Percentiles rank a stretch among this genome's conserved stretches.
These are phyloP conservation scores for Verticillium klebahnii DNA, from an alignment of 2,329 filamentous ascomycete genomes.

Conservation along the genomic window DNA sequence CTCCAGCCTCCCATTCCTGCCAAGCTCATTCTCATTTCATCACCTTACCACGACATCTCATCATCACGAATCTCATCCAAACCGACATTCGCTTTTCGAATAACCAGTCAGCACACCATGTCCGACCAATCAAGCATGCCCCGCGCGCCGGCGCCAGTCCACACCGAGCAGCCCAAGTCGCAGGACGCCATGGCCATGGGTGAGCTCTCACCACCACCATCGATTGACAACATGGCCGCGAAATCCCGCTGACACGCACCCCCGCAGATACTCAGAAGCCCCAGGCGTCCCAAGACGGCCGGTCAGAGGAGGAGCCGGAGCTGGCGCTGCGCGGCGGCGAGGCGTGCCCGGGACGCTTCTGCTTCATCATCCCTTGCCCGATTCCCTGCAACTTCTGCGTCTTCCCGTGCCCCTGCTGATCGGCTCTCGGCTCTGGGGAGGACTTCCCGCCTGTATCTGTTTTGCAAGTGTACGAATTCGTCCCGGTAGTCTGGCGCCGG, in stretches of 20 bases:
- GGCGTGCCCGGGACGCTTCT: conserved; percentile 28
- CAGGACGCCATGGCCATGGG: not conserved
- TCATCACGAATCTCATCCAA: not conserved
- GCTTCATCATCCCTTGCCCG: conserved; percentile 31
- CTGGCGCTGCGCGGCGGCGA: conserved; percentile 20
- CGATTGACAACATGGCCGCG: not conserved
- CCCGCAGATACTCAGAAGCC: not conserved
- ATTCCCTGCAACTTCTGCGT: conserved; percentile 30
- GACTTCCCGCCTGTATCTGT: not conserved
- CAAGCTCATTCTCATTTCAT: not conserved
- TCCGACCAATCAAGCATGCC: not conserved
- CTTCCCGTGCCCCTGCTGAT: conserved; percentile 20
- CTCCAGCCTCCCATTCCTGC: not conserved
- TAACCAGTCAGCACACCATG: not conserved
- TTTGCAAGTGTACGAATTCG: not conserved
- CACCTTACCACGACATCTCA: not conserved
- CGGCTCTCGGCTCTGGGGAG: not conserved
- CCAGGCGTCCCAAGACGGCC: not conserved
- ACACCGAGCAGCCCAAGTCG: not conserved
- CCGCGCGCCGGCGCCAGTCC: not conserved
- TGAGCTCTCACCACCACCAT: not conserved
- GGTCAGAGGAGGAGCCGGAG: conserved; percentile 8
- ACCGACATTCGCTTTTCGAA: not conserved
- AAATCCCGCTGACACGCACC: not conserved
- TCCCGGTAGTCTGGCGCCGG: not conserved